A percentile compares a stretch with the other conserved stretches of the same genome.
Conservation (phyloP, 441 rosid species). For the Adansonia madagascariensis region DNA sequence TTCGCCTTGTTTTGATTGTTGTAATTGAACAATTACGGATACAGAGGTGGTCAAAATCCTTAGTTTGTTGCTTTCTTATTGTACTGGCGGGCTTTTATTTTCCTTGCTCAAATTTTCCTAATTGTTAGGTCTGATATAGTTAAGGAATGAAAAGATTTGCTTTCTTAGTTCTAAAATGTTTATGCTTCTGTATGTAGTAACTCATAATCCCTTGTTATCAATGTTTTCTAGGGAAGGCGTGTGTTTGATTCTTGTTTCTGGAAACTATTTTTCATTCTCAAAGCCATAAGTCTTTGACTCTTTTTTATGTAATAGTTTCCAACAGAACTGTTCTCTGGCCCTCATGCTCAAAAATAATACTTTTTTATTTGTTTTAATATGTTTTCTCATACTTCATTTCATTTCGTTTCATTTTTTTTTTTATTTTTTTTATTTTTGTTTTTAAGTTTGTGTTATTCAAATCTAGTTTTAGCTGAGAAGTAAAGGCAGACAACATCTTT, state of each 20-base stretch:
- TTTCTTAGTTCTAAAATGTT: not conserved
- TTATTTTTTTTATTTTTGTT: not conserved
- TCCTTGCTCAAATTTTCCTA: not conserved
- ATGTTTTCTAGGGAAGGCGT: not conserved
- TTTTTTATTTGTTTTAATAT: not conserved
- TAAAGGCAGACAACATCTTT: not conserved
- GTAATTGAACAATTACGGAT: not conserved
- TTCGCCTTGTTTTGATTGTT: not conserved
- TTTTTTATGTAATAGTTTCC: not conserved
- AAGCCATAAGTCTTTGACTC: too few relatives aligned
- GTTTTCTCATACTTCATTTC: not conserved
- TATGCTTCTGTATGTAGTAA: not conserved
- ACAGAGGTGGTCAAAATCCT: not conserved
- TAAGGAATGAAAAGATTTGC: not conserved
- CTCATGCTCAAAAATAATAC: not conserved
- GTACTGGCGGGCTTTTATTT: not conserved
- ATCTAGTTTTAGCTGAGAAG: not conserved
- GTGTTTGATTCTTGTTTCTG: not conserved
- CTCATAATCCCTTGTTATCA: not conserved
- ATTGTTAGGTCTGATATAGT: not conserved
- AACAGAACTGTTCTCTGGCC: not conserved
- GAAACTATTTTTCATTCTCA: not conserved
- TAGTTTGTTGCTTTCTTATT: not conserved
- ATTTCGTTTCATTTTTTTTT: too few relatives aligned
- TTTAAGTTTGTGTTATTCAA: not conserved